Evolutionary conservation across 2,329 filamentous ascomycete genomes (phyloP).

Genomic region (Talaromyces piceae): DNA sequence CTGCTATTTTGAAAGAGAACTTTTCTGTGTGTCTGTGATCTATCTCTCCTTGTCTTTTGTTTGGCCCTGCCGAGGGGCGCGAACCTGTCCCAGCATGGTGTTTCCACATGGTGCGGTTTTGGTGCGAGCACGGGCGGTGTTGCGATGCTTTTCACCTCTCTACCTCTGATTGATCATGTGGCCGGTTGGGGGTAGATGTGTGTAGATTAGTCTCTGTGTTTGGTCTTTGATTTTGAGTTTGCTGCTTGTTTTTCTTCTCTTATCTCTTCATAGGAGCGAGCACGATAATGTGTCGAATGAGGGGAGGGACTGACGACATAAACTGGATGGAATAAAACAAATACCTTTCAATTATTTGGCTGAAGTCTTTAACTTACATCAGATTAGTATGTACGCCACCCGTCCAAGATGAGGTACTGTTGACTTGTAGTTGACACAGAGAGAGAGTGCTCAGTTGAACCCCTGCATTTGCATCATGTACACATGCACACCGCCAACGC

Average conservation of each 20-base stretch:
- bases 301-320: not conserved
- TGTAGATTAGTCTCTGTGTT: not conserved
- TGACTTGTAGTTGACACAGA: no score
- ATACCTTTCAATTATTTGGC: no score
- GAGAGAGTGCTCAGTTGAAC: no score
- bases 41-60: not conserved
- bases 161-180: no score
- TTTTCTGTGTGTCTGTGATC: not conserved
- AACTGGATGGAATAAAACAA: no score
- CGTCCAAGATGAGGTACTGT: not conserved
- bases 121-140: not conserved
- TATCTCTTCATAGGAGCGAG: not conserved
- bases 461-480: no score
- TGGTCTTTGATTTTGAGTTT: not conserved
- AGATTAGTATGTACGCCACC: no score
- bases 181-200: not conserved
- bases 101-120: no score
- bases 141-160: not conserved
- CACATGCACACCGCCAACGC: no score
- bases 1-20: not conserved
- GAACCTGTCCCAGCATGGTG: not conserved
- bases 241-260: not conserved
- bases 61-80: not conserved
- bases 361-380: no score
- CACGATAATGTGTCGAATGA: not conserved